Conservation (phyloP, 2,329 filamentous ascomycete species). For the Fusarium sp. region DNA sequence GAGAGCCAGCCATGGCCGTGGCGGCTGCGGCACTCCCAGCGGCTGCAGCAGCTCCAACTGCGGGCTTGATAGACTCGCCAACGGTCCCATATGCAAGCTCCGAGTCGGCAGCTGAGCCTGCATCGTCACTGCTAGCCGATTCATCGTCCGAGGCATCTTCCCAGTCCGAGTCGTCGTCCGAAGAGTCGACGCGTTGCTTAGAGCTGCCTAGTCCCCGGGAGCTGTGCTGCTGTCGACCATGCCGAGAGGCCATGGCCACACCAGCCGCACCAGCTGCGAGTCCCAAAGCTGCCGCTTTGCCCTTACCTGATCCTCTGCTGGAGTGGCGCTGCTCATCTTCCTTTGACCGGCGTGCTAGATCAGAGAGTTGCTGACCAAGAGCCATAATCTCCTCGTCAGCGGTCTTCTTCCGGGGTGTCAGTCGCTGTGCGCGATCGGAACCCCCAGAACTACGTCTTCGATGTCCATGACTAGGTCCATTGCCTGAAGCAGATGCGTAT, state of each 20-base stretch:
- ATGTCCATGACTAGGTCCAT: constrained; percentile 33
- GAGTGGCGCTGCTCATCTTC: constrained; percentile 63
- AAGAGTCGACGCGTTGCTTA: constrained; percentile 56
- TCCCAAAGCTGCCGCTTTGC: constrained; percentile 42
- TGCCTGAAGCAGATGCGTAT: constrained; percentile 24
- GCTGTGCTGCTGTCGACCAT: constrained; percentile 55
- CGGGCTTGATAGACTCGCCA: constrained; percentile 46
- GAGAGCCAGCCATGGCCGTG: constrained; percentile 56
- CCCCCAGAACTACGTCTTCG: constrained; percentile 40
- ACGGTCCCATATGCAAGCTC: constrained; percentile 57
- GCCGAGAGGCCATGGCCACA: constrained; percentile 58
- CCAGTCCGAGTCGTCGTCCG: constrained; percentile 68
- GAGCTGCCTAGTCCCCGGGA: constrained; percentile 60
- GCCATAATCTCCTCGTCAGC: constrained; percentile 72
- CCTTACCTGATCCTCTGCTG: constrained; percentile 50
- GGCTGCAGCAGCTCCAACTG: constrained; percentile 49
- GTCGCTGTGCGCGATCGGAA: constrained; percentile 35
- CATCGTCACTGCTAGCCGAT: constrained; percentile 56
- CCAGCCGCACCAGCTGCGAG: constrained; percentile 57
- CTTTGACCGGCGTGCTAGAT: constrained; percentile 67
- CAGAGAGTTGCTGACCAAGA: constrained; percentile 68
- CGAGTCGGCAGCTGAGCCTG: constrained; percentile 57
- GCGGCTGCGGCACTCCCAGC: constrained; percentile 60
- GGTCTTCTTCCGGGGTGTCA: constrained; percentile 54
- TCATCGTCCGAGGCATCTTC: constrained; percentile 69